Evolutionary conservation across 306 rosid genomes (phyloP).

Genomic region (Dalbergia oliveri): DNA sequence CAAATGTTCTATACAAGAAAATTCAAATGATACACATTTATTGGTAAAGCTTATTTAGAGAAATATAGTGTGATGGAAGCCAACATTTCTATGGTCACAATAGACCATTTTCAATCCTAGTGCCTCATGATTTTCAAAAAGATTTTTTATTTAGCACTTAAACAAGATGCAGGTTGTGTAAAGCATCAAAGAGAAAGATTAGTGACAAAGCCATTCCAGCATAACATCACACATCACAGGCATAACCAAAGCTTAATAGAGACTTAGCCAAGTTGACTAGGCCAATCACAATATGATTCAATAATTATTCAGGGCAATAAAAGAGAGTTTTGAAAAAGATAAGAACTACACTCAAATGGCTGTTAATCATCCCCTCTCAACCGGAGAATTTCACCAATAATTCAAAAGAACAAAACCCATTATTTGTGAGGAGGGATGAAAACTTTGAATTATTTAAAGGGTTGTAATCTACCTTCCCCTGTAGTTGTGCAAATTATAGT

Average conservation of each 20-base stretch:
- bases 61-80: too few species aligned
- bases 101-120: too few species aligned
- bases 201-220: neutral
- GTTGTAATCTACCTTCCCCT: slow-evolving; percentile 7
- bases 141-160: too few species aligned
- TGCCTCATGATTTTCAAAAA: too few species aligned
- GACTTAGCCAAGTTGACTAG: neutral
- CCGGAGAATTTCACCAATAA: slow-evolving; percentile 41
- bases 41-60: too few species aligned
- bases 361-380: slow-evolving; percentile 34
- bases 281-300: neutral
- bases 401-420: slow-evolving; percentile 44
- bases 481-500: slow-evolving; percentile 17
- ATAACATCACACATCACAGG: neutral
- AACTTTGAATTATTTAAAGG: slow-evolving; percentile 47
- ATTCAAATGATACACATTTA: too few species aligned
- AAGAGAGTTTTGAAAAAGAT: neutral
- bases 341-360: slow-evolving; percentile 22
- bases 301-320: neutral
- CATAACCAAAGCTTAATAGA: neutral
- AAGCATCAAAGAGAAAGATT: too few species aligned
- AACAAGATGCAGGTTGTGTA: too few species aligned
- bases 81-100: too few species aligned
- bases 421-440: slow-evolving; percentile 24
- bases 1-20: too few species aligned